Evolutionary conservation across 345 rosid genomes (phyloP), one percentile per base, ranked within the genome.

Genomic region (Eucalyptus fibrosa): DNA sequence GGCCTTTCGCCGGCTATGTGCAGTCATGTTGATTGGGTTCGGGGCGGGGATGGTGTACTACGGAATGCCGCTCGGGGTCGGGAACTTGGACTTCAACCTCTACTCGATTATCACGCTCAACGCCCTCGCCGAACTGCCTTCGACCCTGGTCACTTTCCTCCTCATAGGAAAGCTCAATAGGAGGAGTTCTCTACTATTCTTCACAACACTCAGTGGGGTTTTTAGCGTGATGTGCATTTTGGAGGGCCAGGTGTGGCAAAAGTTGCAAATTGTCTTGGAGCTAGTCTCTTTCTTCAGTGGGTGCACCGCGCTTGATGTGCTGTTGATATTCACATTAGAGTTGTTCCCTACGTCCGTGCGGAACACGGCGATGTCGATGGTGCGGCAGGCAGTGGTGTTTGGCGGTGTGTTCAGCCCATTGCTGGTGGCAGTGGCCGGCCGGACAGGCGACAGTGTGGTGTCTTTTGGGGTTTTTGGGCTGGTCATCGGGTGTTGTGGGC

Each of bases 1-100:
- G 99, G 95, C 97, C 8, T 86, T 90, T 40, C 89, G 91, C 89
- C 91, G 99, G 83, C 65, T 96, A n/a, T 81, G 89, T 2, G 92
- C 91, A 14, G 92, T 93, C 1, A 93, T 91, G 96, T 82, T 89
- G 7, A 86, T 91, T 4, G 97, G 94, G 47, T 92, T 94, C 83
- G 98, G 98, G 14, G 90, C 90, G 14, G 99, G 99, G 69, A 77
- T 95, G 91, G 95, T 95, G 5, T 95, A 95, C 32, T 96, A 95
- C 60, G 98, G 98, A 23, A 95, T 97, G 98, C 98, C 98, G 37
- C 91, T 97, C 59, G 94, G 95, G 26, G 93, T 94, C 9, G 95
- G 94, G 28, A 94, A 93, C 87, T 91, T 95, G 49, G 89, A 92
- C 15, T 92, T 94, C 90, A 93, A 95, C 89, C 93, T 95, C 40